These are phyloP conservation scores for Leptographium lundbergii DNA, from an alignment of 2,329 filamentous ascomycete genomes.

Conservation along the genomic window DNA sequence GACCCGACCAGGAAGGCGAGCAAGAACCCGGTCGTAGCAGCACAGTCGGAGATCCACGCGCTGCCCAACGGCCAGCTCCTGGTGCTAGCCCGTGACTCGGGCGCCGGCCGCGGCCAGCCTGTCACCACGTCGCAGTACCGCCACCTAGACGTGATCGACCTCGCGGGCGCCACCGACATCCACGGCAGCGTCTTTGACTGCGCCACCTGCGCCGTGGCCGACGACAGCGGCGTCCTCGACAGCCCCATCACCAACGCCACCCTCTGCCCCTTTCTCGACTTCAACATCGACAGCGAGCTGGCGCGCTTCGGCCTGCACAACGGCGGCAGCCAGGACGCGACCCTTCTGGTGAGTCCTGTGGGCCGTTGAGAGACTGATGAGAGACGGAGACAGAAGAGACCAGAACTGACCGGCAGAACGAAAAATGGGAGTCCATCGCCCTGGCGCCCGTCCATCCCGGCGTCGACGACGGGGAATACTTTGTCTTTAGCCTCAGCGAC, in stretches of 20 bases:
- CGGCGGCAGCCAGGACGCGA: slow-evolving; percentile 45
- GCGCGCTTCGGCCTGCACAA: slow-evolving; percentile 56
- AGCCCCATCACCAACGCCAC: slow-evolving; percentile 39
- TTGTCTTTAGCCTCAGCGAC: slow-evolving; percentile 54
- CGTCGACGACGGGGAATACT: slow-evolving; percentile 42
- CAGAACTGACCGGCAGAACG: too few relatives aligned
- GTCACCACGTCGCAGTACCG: slow-evolving; percentile 47
- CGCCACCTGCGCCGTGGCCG: slow-evolving; percentile 15
- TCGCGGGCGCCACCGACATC: slow-evolving; percentile 48
- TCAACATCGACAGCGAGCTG: slow-evolving; percentile 53
- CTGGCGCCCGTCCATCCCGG: slow-evolving; percentile 39
- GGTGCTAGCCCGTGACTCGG: slow-evolving; percentile 50
- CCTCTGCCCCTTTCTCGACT: slow-evolving; percentile 56
- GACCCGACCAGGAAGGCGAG: slow-evolving; percentile 24
- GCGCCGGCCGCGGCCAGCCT: slow-evolving; percentile 43
- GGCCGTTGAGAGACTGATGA: too few relatives aligned
- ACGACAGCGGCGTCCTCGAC: slow-evolving; percentile 4
- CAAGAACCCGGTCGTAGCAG: slow-evolving; percentile 41
- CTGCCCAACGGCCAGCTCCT: slow-evolving; percentile 38
- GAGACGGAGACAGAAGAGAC: too few relatives aligned
- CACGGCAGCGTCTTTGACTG: slow-evolving; percentile 29
- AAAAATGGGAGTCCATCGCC: slow-evolving; percentile 65
- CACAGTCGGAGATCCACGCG: slow-evolving; percentile 56
- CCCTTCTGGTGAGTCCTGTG: too few relatives aligned
- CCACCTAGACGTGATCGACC: slow-evolving; percentile 57